Conservation (phyloP, 1,284 basidiomycete genomes). For the Chalciporus sp. region DNA sequence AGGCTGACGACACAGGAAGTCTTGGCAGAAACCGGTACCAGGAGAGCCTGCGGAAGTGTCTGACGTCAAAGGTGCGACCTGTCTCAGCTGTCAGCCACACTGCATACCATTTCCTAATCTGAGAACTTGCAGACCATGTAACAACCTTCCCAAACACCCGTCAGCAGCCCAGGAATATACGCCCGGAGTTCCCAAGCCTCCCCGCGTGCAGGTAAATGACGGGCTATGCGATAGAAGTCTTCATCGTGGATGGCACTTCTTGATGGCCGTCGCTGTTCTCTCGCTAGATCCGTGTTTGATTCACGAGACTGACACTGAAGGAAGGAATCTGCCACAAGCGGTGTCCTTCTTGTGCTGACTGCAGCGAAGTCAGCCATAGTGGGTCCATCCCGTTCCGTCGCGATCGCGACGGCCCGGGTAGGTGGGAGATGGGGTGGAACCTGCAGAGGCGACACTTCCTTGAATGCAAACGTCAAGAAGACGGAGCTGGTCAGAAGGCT, state of each 20-base stretch:
- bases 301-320: slow-evolving; percentile 29
- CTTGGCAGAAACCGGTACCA: slow-evolving; percentile 15
- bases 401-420: slow-evolving; percentile 44
- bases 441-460: slow-evolving; percentile 44
- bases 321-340: slow-evolving; percentile 47
- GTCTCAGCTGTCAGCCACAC: slow-evolving; percentile 20
- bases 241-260: slow-evolving; percentile 42
- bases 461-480: slow-evolving; percentile 51
- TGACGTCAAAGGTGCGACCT: slow-evolving; percentile 32
- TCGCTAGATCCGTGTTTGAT: slow-evolving; percentile 35
- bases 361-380: slow-evolving; percentile 52
- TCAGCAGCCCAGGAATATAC: slow-evolving; percentile 46
- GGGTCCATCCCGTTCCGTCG: slow-evolving; percentile 47
- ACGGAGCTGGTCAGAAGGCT: slow-evolving; percentile 46
- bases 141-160: slow-evolving; percentile 59
- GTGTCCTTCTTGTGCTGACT: slow-evolving; percentile 37
- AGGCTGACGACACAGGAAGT: slow-evolving; percentile 38
- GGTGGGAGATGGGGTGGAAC: slow-evolving; percentile 52
- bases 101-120: slow-evolving; percentile 14
- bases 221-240: slow-evolving; percentile 42
- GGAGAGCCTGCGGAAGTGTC: slow-evolving; percentile 16
- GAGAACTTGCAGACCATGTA: slow-evolving; percentile 47
- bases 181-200: slow-evolving; percentile 31
- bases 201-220: slow-evolving; percentile 16
- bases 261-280: slow-evolving; percentile 37